Evolutionary conservation across 1,139 yeast genomes (phyloP).

Genomic region (Hyphopichia buzzinii): DNA sequence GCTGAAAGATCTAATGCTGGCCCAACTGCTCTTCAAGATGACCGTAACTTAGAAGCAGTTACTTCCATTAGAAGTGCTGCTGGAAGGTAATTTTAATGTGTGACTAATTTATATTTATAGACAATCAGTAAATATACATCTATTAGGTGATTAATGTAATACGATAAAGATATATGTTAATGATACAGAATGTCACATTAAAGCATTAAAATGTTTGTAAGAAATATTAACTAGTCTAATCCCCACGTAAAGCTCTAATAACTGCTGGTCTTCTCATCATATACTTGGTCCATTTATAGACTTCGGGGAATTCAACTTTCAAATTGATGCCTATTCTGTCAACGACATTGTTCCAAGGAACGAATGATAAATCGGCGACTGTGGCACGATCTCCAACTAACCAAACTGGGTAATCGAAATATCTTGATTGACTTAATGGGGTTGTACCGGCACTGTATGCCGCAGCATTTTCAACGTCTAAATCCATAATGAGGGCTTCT

Average conservation of each 20-base stretch:
- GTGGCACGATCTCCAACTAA: conserved; percentile 88
- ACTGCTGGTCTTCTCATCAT: conserved; percentile 92
- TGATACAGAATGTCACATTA: no score
- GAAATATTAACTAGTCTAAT: conserved; percentile 25
- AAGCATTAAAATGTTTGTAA: no score
- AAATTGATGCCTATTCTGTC: conserved; percentile 88
- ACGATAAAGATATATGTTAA: background rate
- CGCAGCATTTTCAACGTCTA: conserved; percentile 86
- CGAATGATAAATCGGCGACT: conserved; percentile 88
- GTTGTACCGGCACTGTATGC: conserved; percentile 88
- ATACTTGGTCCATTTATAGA: conserved; percentile 90
- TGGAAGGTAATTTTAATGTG: conserved; percentile 18
- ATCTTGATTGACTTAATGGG: conserved; percentile 79
- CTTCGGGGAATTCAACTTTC: conserved; percentile 89
- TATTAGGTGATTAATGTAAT: no score
- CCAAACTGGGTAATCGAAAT: conserved; percentile 95
- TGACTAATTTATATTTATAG: no score
- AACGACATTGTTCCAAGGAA: conserved; percentile 96
- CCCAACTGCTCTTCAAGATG: conserved; percentile 9
- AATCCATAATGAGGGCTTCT: conserved; percentile 86
- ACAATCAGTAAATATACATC: no score
- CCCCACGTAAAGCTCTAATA: conserved; percentile 71
- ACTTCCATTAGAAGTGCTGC: conserved; percentile 21
- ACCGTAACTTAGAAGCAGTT: conserved; percentile 17
- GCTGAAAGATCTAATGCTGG: conserved; percentile 3